Evolutionary conservation across 2,329 filamentous ascomycete species (phyloP), one percentile per base, ranked within the genome.

Genomic region (Cryphonectria nitschkei): DNA sequence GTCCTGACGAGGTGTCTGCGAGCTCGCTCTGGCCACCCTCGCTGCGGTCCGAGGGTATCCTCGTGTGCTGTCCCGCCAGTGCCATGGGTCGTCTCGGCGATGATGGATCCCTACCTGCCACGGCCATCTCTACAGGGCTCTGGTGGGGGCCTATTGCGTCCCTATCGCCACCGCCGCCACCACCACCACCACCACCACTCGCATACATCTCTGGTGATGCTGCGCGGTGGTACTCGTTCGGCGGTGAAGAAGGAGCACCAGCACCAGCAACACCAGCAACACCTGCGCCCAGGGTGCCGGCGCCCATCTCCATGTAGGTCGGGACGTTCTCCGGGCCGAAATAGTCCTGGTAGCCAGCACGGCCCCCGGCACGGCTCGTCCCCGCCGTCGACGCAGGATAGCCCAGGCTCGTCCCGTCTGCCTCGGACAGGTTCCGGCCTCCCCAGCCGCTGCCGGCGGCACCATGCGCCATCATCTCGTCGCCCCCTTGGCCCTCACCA

Each of bases 181-280:
- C 73, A 39, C 37, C 37, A 39, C 37, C 37, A 39, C 8, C 37
- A 39, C 8, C 37, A 2, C 58, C 58, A 22, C 37, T 78, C n/a
- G 74, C 74, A n/a, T 73, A 74, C 43, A 74, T 68, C 2, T 76
- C 77, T 4, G 80, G 80, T 70, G 78, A 79, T 43, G 79, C 77
- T 9, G 76, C 76, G 8, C n/a, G 62, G n/a, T 43, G 34, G 16
- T 37, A 16, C 2, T 29, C 26, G 1, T 39, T 6, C 2, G 29
- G 29, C 3, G 29, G 29, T 62, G 22, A 37, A 50, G 62, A 11
- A 29, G n/a, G 9, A 34, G 2, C 41, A 32, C 74, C 76, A 54
- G 73, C 74, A 11, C 74, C 75, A 39, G 75, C 75, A 22, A 58
- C 72, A 58, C 29, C 50, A 13, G n/a, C 50, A 46, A 3, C 62